phyloP scores from a whole-genome alignment of 495 filamentous ascomycete species.

The Penicillium bialowiezense region DNA sequence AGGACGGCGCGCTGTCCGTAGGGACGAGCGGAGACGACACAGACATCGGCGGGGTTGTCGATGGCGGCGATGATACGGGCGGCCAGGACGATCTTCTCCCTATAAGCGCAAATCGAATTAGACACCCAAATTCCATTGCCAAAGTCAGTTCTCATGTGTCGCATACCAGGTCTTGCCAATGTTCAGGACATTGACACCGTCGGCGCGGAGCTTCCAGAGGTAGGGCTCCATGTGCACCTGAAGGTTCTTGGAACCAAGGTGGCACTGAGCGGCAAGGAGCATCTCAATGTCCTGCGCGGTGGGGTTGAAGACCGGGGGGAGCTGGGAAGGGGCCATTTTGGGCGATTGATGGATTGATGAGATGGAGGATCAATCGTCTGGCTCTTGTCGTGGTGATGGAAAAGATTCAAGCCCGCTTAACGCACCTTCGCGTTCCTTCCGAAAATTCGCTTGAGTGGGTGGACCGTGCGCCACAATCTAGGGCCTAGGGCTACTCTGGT shows the following conservation, averaged over 20 bases:
- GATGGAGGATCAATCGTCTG: conserved; percentile 54
- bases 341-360: conserved; percentile 54
- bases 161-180: conserved; percentile 99
- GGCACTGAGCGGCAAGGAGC: conserved; percentile 93
- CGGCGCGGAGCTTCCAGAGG: conserved; percentile 97
- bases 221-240: conserved; percentile 99
- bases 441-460: conserved; percentile 41
- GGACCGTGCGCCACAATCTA: too few species aligned
- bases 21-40: conserved; percentile 98
- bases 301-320: conserved; percentile 85
- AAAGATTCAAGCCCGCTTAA: conserved; percentile 32
- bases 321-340: conserved; percentile 92
- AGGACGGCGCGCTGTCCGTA: conserved; percentile 99
- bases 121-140: conserved; percentile 12
- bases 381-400: conserved; percentile 48
- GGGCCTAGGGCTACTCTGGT: conserved; percentile 34
- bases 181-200: conserved; percentile 98
- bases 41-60: conserved; percentile 98
- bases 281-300: conserved; percentile 94
- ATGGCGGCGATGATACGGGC: conserved; percentile 98
- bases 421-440: conserved; percentile 28
- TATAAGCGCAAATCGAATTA: conserved; percentile 42
- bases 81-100: conserved; percentile 99
- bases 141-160: background rate
- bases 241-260: conserved; percentile 98